Conservation (phyloP, 257 asterid species). For the Fraxinus pennsylvanica region DNA sequence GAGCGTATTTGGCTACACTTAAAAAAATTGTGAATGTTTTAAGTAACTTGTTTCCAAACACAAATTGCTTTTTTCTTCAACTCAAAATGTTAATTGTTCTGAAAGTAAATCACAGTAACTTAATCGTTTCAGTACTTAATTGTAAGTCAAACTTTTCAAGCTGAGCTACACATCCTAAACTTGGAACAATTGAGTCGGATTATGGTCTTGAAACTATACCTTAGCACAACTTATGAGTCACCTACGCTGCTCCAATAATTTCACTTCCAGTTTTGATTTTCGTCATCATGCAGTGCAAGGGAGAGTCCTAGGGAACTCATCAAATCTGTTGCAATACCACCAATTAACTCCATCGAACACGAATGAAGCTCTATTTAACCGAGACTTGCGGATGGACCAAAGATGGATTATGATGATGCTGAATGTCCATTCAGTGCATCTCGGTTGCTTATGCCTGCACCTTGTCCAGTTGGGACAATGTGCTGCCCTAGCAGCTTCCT, state of each 20-base stretch:
- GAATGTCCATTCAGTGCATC: conserved; percentile 47
- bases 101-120: background rate
- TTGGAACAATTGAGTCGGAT: background rate
- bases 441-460: conserved; percentile 92
- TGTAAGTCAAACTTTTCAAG: background rate
- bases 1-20: background rate
- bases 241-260: conserved; percentile 31
- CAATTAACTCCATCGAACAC: conserved; percentile 37
- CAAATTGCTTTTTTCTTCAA: background rate
- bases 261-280: conserved; percentile 40
- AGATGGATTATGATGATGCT: conserved; percentile 16
- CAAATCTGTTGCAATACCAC: conserved; percentile 38
- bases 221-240: conserved; percentile 26
- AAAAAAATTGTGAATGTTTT: too few species aligned
- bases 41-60: background rate
- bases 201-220: conserved; percentile 33
- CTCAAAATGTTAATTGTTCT: background rate
- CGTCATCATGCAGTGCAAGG: conserved; percentile 46
- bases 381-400: conserved; percentile 47
- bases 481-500: conserved; percentile 58
- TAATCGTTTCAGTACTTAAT: background rate
- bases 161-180: background rate
- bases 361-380: conserved; percentile 49
- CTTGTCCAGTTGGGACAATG: conserved; percentile 53
- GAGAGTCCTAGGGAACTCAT: conserved; percentile 53